Conservation (phyloP, 1,139 yeast genomes). For the Zygoascus sp. region DNA sequence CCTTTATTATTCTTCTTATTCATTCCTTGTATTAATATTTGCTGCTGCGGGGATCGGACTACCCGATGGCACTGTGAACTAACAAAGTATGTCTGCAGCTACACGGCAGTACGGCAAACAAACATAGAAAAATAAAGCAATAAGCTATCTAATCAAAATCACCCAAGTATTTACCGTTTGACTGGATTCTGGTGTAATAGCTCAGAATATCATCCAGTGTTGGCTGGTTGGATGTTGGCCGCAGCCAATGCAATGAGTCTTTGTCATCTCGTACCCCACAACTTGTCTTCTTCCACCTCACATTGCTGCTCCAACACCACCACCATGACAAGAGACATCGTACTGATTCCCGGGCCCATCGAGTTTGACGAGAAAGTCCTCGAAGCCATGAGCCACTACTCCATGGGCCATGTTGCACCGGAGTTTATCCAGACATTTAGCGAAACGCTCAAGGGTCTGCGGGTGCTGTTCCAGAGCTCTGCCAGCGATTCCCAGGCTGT, state of each 20-base stretch:
- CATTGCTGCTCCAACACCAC: background rate
- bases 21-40: background rate
- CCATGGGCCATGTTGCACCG: constrained; percentile 89
- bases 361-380: constrained; percentile 81
- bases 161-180: no score
- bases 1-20: background rate
- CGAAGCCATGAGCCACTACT: constrained; percentile 77
- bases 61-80: no score
- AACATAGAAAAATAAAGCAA: no score
- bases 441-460: constrained; percentile 58
- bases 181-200: no score
- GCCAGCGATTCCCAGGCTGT: constrained; percentile 67
- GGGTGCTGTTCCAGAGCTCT: constrained; percentile 69
- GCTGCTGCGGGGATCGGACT: no score
- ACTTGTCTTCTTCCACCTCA: constrained; percentile 1
- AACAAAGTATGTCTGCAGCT: no score
- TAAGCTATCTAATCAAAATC: no score
- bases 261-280: no score
- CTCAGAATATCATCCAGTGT: no score
- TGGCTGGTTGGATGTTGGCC: no score
- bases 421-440: constrained; percentile 76
- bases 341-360: constrained; percentile 81
- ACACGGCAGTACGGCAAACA: no score
- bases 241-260: no score
- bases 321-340: constrained; percentile 7